phyloP scores from a whole-genome alignment of 139 green algal genomes.

The Chlamydomonas applanata region DNA sequence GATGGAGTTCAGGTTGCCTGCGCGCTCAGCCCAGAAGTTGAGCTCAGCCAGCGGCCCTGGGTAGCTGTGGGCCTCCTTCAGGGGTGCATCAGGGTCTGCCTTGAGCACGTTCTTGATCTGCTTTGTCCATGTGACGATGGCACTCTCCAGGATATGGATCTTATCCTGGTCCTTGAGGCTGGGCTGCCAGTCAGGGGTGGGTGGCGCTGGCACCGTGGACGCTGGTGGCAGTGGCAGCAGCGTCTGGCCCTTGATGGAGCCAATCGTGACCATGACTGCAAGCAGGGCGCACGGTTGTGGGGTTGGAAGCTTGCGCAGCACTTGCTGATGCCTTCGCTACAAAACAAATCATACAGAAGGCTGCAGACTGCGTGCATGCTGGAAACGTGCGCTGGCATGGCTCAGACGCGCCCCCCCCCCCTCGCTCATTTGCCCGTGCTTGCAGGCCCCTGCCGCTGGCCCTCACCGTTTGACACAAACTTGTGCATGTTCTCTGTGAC shows the following conservation, averaged over 20 bases:
- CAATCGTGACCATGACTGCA: slow-evolving; percentile 76
- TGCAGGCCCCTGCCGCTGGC: not conserved
- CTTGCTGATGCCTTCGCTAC: slow-evolving; percentile 1
- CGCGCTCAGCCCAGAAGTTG: slow-evolving; percentile 84
- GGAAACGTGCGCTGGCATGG: too few species aligned
- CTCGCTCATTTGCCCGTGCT: not conserved
- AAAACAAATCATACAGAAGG: not conserved
- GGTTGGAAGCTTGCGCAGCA: not conserved
- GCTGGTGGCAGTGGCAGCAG: slow-evolving; percentile 78
- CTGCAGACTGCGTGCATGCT: not conserved
- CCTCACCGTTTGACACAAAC: slow-evolving; percentile 75
- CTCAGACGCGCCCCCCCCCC: too few species aligned
- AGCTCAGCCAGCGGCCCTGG: slow-evolving; percentile 82
- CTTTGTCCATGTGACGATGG: slow-evolving; percentile 83
- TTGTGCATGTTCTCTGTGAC: slow-evolving; percentile 86
- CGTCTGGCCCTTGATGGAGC: slow-evolving; percentile 83
- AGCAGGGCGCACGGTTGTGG: not conserved
- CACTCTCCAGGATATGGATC: slow-evolving; percentile 85
- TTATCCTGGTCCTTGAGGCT: slow-evolving; percentile 72
- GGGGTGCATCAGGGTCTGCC: slow-evolving; percentile 63
- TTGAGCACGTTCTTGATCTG: slow-evolving; percentile 93
- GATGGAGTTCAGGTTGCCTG: slow-evolving; percentile 79
- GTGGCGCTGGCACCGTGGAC: slow-evolving; percentile 23
- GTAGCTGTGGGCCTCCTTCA: slow-evolving; percentile 40
- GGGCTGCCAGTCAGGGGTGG: slow-evolving; percentile 27